A percentile compares a stretch with the other conserved stretches of the same genome.
Conservation (phyloP, 345 rosid species). For the Stellera chamaejasme region DNA sequence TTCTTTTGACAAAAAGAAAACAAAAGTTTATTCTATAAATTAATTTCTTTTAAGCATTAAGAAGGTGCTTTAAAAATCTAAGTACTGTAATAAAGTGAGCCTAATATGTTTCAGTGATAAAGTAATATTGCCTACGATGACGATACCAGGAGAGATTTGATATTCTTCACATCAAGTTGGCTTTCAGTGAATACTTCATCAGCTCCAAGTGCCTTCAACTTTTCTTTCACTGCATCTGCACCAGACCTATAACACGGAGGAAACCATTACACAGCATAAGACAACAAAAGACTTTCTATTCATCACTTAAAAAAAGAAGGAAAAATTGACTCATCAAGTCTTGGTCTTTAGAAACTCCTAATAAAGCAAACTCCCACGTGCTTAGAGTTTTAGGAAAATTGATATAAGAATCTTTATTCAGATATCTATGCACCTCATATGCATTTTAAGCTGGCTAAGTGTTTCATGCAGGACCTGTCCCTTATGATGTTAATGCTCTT, state of each 20-base stretch:
- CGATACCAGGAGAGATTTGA: conserved; percentile 72
- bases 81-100: not conserved
- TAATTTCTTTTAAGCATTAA: not conserved
- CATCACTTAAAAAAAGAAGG: too few relatives aligned
- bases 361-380: too few relatives aligned
- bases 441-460: not conserved
- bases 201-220: conserved; percentile 62
- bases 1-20: not conserved
- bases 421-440: too few relatives aligned
- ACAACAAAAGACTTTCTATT: not conserved
- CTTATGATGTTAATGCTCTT: conserved; percentile 65
- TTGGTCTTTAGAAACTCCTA: too few relatives aligned
- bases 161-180: conserved; percentile 68
- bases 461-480: conserved; percentile 49
- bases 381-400: too few relatives aligned
- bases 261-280: conserved; percentile 2
- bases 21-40: not conserved
- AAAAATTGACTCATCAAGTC: too few relatives aligned
- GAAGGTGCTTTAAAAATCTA: not conserved
- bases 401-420: too few relatives aligned
- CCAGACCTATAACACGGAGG: conserved; percentile 39
- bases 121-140: conserved; percentile 4
- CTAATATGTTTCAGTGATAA: not conserved
- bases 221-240: conserved; percentile 61
- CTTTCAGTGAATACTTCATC: conserved; percentile 70